Percentiles rank a stretch among this genome's conserved stretches.
Evolutionary conservation across 192 early-diverging fungal genomes (phyloP).

Genomic region (Coemansia sp.): DNA sequence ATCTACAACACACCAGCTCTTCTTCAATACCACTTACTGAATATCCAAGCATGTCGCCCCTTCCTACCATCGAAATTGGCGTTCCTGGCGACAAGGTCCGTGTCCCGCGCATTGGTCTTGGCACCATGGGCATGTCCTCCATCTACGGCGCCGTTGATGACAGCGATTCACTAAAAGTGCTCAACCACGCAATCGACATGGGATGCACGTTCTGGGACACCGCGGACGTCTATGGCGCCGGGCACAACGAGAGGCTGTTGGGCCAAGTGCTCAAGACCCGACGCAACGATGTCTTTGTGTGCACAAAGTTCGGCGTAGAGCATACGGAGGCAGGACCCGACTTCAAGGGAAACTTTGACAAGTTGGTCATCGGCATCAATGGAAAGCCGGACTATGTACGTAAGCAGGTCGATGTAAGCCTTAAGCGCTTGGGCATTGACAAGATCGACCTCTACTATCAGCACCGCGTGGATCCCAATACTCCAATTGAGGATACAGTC

Average conservation of each 20-base stretch:
- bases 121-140: slow-evolving; percentile 35
- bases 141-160: slow-evolving; percentile 44
- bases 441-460: slow-evolving; percentile 66
- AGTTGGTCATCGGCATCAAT: slow-evolving; percentile 30
- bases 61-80: slow-evolving; percentile 32
- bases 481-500: slow-evolving; percentile 64
- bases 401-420: slow-evolving; percentile 36
- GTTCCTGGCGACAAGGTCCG: slow-evolving; percentile 22
- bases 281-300: slow-evolving; percentile 57
- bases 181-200: slow-evolving; percentile 54
- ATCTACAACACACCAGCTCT: not conserved
- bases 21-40: not conserved
- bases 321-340: slow-evolving; percentile 24
- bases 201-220: slow-evolving; percentile 64
- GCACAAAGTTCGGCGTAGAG: slow-evolving; percentile 63
- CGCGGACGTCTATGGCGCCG: slow-evolving; percentile 58
- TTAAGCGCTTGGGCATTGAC: slow-evolving; percentile 59
- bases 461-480: slow-evolving; percentile 61
- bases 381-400: slow-evolving; percentile 56
- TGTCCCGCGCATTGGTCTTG: slow-evolving; percentile 39
- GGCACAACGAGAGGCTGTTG: slow-evolving; percentile 60
- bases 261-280: slow-evolving; percentile 53
- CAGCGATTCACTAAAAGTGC: slow-evolving; percentile 35
- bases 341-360: slow-evolving; percentile 21
- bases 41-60: not conserved